Percentiles rank a stretch among this genome's conserved stretches.
Evolutionary conservation across 257 asterid genomes (phyloP).

Genomic region (Solanum chiquidenum): DNA sequence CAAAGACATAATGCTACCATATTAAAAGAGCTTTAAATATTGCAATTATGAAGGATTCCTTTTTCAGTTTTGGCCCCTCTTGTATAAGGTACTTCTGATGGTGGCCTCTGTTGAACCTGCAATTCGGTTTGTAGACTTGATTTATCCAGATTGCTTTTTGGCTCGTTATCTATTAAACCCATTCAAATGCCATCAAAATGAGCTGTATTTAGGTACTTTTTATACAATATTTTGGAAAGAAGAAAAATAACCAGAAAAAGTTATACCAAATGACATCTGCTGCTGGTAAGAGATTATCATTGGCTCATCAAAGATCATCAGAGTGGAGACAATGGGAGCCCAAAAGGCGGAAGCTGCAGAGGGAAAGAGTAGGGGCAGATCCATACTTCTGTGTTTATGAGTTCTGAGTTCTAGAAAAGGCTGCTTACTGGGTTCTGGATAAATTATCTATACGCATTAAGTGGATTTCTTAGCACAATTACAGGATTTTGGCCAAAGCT

Average conservation of each 20-base stretch:
- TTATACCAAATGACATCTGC: not conserved
- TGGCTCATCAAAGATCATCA: not conserved
- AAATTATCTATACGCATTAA: not conserved
- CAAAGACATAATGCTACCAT: not conserved
- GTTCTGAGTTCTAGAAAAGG: not conserved
- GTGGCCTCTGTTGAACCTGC: not conserved
- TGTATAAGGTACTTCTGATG: not conserved
- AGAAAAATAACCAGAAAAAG: not conserved
- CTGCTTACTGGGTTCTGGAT: not conserved
- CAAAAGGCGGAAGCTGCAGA: not conserved
- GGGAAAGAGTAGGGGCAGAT: not conserved
- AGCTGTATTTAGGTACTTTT: not conserved
- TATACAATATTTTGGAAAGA: not conserved
- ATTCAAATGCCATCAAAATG: not conserved
- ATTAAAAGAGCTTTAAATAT: not conserved
- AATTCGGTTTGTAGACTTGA: not conserved
- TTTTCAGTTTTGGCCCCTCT: not conserved
- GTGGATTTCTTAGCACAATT: not conserved
- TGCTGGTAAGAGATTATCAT: not conserved
- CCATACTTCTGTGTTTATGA: not conserved
- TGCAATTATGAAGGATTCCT: not conserved
- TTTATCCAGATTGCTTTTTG: not conserved
- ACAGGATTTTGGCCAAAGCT: not conserved
- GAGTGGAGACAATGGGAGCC: not conserved
- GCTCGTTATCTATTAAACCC: not conserved